A percentile compares a stretch with the other conserved stretches of the same genome.
Conservation (phyloP, 75 land plant genomes). For the Selaginella tamariscina region DNA sequence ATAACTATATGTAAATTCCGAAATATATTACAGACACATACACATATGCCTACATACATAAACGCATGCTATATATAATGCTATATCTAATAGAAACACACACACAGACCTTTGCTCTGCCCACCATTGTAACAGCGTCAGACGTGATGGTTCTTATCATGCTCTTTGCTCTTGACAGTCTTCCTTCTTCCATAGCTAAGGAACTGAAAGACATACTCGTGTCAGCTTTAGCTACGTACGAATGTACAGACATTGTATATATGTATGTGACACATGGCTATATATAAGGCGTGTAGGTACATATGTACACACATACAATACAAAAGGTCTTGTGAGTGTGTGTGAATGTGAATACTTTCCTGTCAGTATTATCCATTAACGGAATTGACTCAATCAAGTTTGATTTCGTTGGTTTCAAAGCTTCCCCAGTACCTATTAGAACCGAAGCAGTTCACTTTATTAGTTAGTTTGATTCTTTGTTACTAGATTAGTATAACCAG, state of each 20-base stretch:
- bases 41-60: neutral
- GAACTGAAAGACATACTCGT: slow-evolving; percentile 27
- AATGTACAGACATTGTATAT: neutral
- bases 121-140: slow-evolving; percentile 26
- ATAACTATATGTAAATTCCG: neutral
- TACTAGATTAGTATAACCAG: neutral
- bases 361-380: slow-evolving; percentile 14
- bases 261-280: no score
- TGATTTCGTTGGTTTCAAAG: neutral
- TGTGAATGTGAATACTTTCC: slow-evolving; percentile 11
- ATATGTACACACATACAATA: neutral
- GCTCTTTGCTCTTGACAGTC: neutral
- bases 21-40: neutral
- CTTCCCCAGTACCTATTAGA: neutral
- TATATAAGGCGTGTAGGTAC: no score
- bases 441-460: slow-evolving; percentile 27
- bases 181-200: neutral
- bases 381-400: slow-evolving; percentile 18
- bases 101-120: slow-evolving; percentile 44
- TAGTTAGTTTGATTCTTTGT: slow-evolving; percentile 19
- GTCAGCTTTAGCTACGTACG: slow-evolving; percentile 30
- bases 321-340: neutral
- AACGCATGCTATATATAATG: neutral
- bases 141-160: slow-evolving; percentile 11
- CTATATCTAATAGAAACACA: neutral